Evolutionary conservation across 2,329 filamentous ascomycete genomes (phyloP), one percentile per base, ranked within the genome.

Genomic region (Ilyonectria sp.): DNA sequence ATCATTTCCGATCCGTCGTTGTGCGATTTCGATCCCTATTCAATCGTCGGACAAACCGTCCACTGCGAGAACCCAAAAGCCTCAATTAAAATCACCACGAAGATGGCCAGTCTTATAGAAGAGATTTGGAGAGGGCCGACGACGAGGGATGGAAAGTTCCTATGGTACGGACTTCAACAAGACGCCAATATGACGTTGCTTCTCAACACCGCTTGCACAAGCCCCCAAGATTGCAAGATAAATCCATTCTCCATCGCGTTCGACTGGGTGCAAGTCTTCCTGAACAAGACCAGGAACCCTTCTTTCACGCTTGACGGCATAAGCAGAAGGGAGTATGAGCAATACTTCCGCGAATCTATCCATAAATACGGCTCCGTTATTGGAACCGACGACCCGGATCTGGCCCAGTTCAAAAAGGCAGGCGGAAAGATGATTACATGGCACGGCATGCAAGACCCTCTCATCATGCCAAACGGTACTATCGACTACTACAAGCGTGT

Each of bases 1-100:
- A 44, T 78, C 9, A 71, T 78, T 7, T 59, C 67, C 0, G 55
- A 72, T 9, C 68, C 70, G 1, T 52, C 64, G 3, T 35, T 50
- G 0, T 78, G 75, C 37, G 26, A 57, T 0, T 76, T 76, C 15
- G 71, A 78, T 6, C 74, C 75, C 0, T 52, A n/a, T 2, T 65
- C 55, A 1, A 40, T 75, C 1, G 67, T 77, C 3, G 75, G 73
- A 1, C 19, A 23, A 13, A 26, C 52, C 0, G 52, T 72, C 21
- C 21, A 65, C 0, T 78, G 76, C 7, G 31, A 17, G 0, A 49
- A 67, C 4, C 64, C 59, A 0, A 50, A 53, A 0, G 35, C 71
- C 23, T 23, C 23, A 23, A 23, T 23, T 10, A 60, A 58, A 1
- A 19, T 74, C 9, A 65, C 69, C 0, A 26, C 60, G 1, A 44